phyloP scores from a whole-genome alignment of 2,329 filamentous ascomycete genomes.

The Fusarium avenaceum region DNA sequence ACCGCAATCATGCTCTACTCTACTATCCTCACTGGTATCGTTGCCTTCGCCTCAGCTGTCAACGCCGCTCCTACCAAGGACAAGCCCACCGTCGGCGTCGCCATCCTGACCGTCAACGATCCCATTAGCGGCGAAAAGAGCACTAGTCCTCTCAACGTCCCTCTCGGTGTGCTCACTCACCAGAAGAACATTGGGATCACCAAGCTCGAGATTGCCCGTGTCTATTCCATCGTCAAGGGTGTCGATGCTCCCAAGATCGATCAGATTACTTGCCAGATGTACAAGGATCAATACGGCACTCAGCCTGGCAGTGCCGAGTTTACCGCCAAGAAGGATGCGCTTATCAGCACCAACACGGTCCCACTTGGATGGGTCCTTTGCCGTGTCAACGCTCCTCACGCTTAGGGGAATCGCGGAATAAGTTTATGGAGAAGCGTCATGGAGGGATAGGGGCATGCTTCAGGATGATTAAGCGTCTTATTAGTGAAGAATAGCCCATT shows the following conservation, averaged over 20 bases:
- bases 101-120: slow-evolving; percentile 26
- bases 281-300: slow-evolving; percentile 32
- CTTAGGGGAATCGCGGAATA: too few species aligned
- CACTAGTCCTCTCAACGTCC: slow-evolving; percentile 19
- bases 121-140: not conserved
- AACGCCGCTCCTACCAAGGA: slow-evolving; percentile 5
- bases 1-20: not conserved
- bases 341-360: slow-evolving; percentile 34
- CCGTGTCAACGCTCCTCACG: slow-evolving; percentile 16
- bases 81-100: not conserved
- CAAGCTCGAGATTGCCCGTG: slow-evolving; percentile 11
- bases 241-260: slow-evolving; percentile 15
- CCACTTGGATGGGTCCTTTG: slow-evolving; percentile 38
- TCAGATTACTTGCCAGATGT: slow-evolving; percentile 32
- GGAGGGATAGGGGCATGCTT: too few species aligned
- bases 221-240: slow-evolving; percentile 7
- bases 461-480: too few species aligned
- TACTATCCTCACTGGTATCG: not conserved
- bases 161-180: slow-evolving; percentile 26
- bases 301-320: slow-evolving; percentile 23
- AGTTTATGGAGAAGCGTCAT: too few species aligned
- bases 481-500: too few species aligned
- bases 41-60: not conserved
- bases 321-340: slow-evolving; percentile 3
- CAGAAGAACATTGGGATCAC: slow-evolving; percentile 19